Evolutionary conservation across 2,329 filamentous ascomycete genomes (phyloP).

Genomic region (Penicillium sp.): DNA sequence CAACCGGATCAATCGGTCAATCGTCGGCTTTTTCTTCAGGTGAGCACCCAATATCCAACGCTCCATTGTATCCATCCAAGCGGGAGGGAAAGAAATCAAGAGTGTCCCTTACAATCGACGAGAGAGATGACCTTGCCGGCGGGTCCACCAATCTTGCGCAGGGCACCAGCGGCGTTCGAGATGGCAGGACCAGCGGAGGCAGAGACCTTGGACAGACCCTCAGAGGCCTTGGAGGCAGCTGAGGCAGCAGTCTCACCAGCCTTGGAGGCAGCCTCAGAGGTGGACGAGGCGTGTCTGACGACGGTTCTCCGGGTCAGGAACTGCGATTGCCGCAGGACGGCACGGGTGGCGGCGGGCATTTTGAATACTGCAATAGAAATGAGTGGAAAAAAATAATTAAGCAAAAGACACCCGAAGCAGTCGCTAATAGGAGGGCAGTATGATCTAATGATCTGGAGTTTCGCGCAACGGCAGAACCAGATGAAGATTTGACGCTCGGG

Average conservation of each 20-base stretch:
- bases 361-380: conserved; percentile 31
- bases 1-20: neutral
- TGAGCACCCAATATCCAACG: neutral
- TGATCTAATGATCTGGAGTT: conserved; percentile 42
- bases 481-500: conserved; percentile 42
- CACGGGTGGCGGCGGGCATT: conserved; percentile 47
- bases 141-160: conserved; percentile 77
- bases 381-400: conserved; percentile 29
- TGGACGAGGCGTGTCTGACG: conserved; percentile 49
- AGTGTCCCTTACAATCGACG: conserved; percentile 71
- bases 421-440: conserved; percentile 32
- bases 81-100: neutral
- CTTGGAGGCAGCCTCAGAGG: conserved; percentile 46
- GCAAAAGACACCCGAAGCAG: conserved; percentile 23
- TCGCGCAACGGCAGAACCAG: conserved; percentile 38
- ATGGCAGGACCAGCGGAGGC: conserved; percentile 77
- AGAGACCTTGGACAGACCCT: conserved; percentile 79
- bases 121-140: conserved; percentile 75
- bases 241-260: conserved; percentile 45
- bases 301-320: conserved; percentile 46
- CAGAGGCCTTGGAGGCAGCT: conserved; percentile 62
- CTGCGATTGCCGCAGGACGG: conserved; percentile 48
- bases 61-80: conserved; percentile 1
- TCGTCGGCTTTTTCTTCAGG: neutral
- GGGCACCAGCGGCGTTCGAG: conserved; percentile 66